These are phyloP conservation scores for Stachybotrys echinatus DNA, from an alignment of 2,329 filamentous ascomycete genomes.

Conservation along the genomic window DNA sequence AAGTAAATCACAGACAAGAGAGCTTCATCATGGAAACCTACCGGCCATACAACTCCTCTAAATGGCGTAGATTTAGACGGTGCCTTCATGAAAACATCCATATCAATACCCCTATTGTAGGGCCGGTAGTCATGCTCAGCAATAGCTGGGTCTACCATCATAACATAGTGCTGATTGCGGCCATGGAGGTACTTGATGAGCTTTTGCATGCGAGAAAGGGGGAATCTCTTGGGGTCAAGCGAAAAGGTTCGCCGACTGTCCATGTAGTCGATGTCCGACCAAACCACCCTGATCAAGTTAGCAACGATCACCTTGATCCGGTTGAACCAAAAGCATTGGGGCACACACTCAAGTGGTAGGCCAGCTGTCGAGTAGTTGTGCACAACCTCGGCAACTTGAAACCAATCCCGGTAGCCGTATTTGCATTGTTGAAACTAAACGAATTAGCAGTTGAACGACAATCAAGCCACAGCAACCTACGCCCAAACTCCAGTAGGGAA, in stretches of 20 bases:
- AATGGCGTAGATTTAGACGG: slow-evolving; percentile 41
- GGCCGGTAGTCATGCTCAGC: slow-evolving; percentile 48
- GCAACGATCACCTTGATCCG: not conserved
- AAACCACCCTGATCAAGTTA: slow-evolving; percentile 8
- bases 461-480: not conserved
- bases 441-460: not conserved
- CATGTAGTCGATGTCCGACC: slow-evolving; percentile 34
- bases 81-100: slow-evolving; percentile 37
- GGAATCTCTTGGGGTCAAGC: slow-evolving; percentile 57
- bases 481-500: slow-evolving; percentile 58
- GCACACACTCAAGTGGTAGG: slow-evolving; percentile 52
- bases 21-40: not conserved
- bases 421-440: slow-evolving; percentile 49
- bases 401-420: slow-evolving; percentile 59
- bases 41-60: slow-evolving; percentile 66
- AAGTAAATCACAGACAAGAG: not conserved
- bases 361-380: slow-evolving; percentile 58
- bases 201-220: slow-evolving; percentile 54
- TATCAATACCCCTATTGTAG: slow-evolving; percentile 31
- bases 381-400: slow-evolving; percentile 58
- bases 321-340: not conserved
- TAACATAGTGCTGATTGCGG: slow-evolving; percentile 61
- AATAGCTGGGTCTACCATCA: slow-evolving; percentile 71
- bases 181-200: slow-evolving; percentile 60
- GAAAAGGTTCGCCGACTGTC: slow-evolving; percentile 39